Evolutionary conservation across 1,284 basidiomycete species (phyloP), one percentile per base, ranked within the genome.

Genomic region (Trametes versicolor): DNA sequence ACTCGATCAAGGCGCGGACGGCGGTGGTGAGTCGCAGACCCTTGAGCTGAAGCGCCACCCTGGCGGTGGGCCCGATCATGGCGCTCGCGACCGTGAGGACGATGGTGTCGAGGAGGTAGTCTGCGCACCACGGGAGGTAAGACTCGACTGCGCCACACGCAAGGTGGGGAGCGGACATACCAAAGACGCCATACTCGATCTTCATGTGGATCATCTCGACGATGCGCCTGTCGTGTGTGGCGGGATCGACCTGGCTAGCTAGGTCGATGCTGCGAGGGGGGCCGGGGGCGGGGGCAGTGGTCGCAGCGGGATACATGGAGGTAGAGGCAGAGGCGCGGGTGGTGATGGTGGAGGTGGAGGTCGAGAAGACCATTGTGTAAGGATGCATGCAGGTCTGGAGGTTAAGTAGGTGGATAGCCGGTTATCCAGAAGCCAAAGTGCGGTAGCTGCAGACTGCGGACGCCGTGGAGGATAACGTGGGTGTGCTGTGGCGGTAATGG

Each of bases 141-240:
- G 29, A n/a, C 7, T 36, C 23, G 50, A 15, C 29, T 8, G 49
- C 50, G 47, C 50, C 55, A 52, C 49, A 60, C n/a, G 15, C 36
- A n/a, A 1, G 21, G n/a, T n/a, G 9, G 37, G 39, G 54, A 21
- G 60, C 34, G 23, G 56, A 81, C 85, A 55, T 73, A 89, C 87
- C 87, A 54, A 86, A 81, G 67, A 90, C 72, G 13, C 81, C 64
- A n/a, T 37, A 48, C 23, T 43, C 56, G 4, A 67, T 19, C 21
- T 47, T 60, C 29, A 57, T 51, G 27, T 36, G 54, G 51, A 69
- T 48, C 58, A 71, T 58, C 45, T 64, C 45, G 25, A 55, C 19
- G n/a, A 68, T 53, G 32, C 52, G 58, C 15, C 60, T 55, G 58
- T 68, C 50, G 45, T 64, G 64, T 13, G 52, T 23, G 4, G 25